Conservation (phyloP, 208 protist genomes). For the Trichomonas gallinae region DNA sequence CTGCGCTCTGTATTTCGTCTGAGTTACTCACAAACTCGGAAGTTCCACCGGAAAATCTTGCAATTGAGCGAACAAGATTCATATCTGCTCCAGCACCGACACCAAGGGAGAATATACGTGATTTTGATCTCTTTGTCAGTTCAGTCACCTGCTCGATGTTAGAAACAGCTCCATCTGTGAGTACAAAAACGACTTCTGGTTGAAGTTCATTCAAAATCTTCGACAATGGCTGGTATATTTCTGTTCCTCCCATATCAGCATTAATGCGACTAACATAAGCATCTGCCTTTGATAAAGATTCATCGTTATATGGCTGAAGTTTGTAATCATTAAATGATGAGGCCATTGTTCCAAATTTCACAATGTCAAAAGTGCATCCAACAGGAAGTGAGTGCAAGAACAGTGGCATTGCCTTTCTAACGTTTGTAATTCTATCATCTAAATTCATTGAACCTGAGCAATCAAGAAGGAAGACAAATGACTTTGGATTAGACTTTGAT, state of each 20-base stretch:
- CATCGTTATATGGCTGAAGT: conserved; percentile 29
- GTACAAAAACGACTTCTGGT: conserved; percentile 37
- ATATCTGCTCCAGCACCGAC: background rate
- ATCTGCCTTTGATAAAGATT: conserved; percentile 25
- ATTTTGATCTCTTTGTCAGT: background rate
- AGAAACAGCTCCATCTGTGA: conserved; percentile 44
- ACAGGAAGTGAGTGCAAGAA: conserved; percentile 35
- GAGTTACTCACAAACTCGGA: background rate
- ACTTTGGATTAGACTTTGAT: background rate
- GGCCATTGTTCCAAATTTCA: conserved; percentile 36
- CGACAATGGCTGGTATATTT: conserved; percentile 29
- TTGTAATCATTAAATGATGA: background rate
- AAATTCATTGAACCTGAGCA: conserved; percentile 40
- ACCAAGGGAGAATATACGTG: background rate
- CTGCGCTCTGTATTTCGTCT: background rate
- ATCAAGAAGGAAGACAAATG: conserved; percentile 45
- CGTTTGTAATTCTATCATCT: conserved; percentile 19
- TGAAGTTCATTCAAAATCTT: conserved; percentile 13
- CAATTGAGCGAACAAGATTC: background rate
- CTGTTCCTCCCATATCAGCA: conserved; percentile 44
- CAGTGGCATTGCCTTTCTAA: conserved; percentile 26
- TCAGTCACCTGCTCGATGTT: background rate
- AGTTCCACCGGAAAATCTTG: background rate
- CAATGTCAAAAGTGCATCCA: conserved; percentile 43
- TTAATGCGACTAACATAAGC: background rate